Conservation (phyloP, 306 rosid genomes). For the Prunus campanulata region DNA sequence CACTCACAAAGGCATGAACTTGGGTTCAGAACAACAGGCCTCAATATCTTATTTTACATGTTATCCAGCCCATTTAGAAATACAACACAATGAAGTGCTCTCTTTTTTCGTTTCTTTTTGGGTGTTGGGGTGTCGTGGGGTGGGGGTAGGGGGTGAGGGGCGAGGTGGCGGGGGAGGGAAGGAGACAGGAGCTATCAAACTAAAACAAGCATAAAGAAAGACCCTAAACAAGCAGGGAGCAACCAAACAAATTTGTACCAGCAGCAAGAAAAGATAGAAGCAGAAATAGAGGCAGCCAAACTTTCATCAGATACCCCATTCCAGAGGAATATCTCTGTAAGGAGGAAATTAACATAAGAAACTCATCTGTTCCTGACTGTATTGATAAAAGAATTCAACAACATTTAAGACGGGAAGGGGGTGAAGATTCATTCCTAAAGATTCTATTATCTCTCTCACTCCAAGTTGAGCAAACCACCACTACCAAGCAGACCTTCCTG, state of each 20-base stretch:
- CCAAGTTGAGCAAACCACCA: background rate
- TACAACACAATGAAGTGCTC: no score
- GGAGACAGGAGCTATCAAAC: no score
- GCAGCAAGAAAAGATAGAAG: background rate
- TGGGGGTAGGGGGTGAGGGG: no score
- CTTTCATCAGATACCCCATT: no score
- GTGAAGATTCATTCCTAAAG: background rate
- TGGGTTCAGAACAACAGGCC: background rate
- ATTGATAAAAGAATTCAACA: background rate
- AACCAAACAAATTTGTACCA: background rate
- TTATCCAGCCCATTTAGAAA: background rate
- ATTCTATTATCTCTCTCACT: background rate
- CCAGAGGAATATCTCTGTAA: background rate
- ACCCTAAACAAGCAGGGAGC: background rate
- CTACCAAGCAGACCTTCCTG: background rate
- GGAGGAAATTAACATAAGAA: background rate
- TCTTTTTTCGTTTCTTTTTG: no score
- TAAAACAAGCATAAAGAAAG: no score
- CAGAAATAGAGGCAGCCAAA: background rate
- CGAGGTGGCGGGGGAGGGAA: no score
- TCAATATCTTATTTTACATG: background rate
- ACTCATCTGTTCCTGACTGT: background rate
- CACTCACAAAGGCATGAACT: no score
- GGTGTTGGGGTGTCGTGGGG: no score
- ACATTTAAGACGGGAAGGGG: background rate